phyloP scores from a whole-genome alignment of 306 rosid genomes.

The Glycine soja region DNA sequence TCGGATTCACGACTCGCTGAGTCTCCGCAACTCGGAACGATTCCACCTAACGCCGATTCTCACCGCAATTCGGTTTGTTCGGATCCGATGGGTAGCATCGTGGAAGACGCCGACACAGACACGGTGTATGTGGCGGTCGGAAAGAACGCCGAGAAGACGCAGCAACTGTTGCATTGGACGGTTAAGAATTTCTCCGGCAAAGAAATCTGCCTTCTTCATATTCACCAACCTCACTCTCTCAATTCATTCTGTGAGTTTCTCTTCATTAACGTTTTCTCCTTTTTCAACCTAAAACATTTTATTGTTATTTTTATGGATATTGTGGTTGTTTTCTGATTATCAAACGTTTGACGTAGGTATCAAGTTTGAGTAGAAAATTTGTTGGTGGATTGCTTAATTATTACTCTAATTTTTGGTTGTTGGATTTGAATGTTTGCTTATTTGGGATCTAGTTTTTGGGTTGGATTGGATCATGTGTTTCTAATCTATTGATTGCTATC shows the following conservation, averaged over 20 bases:
- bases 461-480: constrained; percentile 28
- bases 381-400: background rate
- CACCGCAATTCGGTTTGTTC: background rate
- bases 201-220: constrained; percentile 74
- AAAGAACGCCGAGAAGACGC: constrained; percentile 53
- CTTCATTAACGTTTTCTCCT: background rate
- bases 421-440: constrained; percentile 33
- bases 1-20: background rate
- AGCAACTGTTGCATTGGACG: constrained; percentile 67
- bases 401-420: background rate
- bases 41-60: constrained; percentile 1
- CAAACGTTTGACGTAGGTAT: background rate
- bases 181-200: constrained; percentile 60
- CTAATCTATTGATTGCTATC: background rate
- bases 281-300: background rate
- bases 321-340: constrained; percentile 17
- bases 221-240: constrained; percentile 50
- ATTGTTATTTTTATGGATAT: background rate
- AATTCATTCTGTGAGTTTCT: constrained; percentile 57
- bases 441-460: constrained; percentile 37
- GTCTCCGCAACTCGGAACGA: constrained; percentile 7
- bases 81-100: constrained; percentile 68
- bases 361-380: background rate
- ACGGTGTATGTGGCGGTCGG: constrained; percentile 83
- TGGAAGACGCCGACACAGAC: constrained; percentile 51